Evolutionary conservation across 2,329 filamentous ascomycete species (phyloP).

Genomic region (Fusarium begoniae): DNA sequence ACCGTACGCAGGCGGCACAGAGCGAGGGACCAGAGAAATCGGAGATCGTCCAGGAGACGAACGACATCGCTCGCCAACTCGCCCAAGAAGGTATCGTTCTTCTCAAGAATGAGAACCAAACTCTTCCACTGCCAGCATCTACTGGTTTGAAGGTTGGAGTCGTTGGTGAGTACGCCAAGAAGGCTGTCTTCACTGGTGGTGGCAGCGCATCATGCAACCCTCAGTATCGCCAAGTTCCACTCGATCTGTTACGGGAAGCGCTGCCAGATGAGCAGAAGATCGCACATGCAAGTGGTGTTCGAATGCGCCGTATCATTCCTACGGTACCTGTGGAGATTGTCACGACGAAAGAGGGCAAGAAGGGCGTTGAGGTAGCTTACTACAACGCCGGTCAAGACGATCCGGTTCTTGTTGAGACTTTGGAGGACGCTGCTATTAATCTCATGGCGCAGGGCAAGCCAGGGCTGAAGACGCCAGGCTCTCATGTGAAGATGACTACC

Average conservation of each 20-base stretch:
- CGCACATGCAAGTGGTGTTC: neutral
- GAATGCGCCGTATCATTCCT: neutral
- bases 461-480: fast-evolving
- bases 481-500: neutral
- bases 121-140: fast-evolving
- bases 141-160: fast-evolving
- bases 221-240: neutral
- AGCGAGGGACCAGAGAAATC: slow-evolving; percentile 6
- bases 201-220: neutral
- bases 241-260: neutral
- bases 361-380: neutral
- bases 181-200: neutral
- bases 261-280: fast-evolving
- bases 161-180: neutral
- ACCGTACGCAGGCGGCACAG: neutral
- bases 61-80: slow-evolving; percentile 11
- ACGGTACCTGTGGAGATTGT: fast-evolving
- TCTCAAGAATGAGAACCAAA: slow-evolving; percentile 16
- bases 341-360: neutral
- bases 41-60: slow-evolving; percentile 16
- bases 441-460: neutral
- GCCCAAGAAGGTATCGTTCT: slow-evolving; percentile 16
- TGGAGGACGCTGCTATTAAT: neutral
- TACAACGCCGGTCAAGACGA: neutral
- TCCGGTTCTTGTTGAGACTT: fast-evolving